phyloP scores from a whole-genome alignment of 2,329 filamentous ascomycete species.

The Teratosphaeriaceae sp. region DNA sequence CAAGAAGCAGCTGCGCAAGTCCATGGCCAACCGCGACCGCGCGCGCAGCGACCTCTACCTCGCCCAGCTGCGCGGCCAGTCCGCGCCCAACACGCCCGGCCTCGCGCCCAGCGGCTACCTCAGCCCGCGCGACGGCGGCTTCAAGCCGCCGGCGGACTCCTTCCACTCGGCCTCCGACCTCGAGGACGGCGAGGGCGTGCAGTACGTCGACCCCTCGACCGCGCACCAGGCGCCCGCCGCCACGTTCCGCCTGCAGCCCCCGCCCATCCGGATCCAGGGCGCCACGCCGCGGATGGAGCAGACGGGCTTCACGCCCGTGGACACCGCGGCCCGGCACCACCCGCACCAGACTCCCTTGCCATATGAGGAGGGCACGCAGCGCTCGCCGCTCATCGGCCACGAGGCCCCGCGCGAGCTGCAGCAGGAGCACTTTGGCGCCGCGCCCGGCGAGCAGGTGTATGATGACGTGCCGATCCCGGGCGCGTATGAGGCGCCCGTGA shows the following conservation, averaged over 20 bases:
- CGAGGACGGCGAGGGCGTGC: conserved; percentile 38
- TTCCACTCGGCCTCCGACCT: conserved; percentile 32
- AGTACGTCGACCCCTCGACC: conserved; percentile 51
- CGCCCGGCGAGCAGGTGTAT: conserved; percentile 77
- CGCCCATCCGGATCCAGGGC: conserved; percentile 69
- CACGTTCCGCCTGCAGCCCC: conserved; percentile 81
- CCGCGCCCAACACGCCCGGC: conserved; percentile 89
- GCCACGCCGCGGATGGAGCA: conserved; percentile 66
- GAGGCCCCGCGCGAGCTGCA: conserved; percentile 39
- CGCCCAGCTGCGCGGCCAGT: conserved; percentile 62
- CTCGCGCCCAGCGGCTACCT: conserved; percentile 54
- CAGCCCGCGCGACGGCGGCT: conserved; percentile 52
- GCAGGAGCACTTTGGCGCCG: conserved; percentile 60
- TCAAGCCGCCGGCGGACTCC: conserved; percentile 39
- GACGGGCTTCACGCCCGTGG: conserved; percentile 52
- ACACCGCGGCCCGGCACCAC: conserved; percentile 12
- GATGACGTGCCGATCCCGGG: conserved; percentile 83
- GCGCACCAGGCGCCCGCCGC: conserved; percentile 37
- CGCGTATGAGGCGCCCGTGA: conserved; percentile 51
- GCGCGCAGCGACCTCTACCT: conserved; percentile 94
- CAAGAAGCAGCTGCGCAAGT: conserved; percentile 91
- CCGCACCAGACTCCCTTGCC: conserved; percentile 17
- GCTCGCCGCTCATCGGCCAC: conserved; percentile 32
- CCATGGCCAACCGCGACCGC: conserved; percentile 91
- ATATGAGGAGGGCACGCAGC: conserved; percentile 28